phyloP scores from a whole-genome alignment of 2,329 filamentous ascomycete species.

The Trichoderma guizhouense region DNA sequence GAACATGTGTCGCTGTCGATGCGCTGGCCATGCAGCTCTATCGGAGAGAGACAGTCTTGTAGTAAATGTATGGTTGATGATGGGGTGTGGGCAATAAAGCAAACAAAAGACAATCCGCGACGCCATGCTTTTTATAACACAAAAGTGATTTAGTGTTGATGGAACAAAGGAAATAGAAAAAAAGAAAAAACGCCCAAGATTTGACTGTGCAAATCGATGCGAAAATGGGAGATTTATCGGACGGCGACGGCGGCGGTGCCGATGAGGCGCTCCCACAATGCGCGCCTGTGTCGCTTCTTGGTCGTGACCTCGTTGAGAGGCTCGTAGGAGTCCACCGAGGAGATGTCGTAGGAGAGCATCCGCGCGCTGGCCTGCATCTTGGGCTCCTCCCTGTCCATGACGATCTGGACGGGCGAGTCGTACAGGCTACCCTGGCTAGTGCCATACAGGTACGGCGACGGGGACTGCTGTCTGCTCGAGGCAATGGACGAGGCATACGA shows the following conservation, averaged over 20 bases:
- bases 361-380: constrained; percentile 33
- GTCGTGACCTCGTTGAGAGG: constrained; percentile 45
- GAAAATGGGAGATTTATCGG: constrained; percentile 28
- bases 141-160: background rate
- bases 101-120: constrained; percentile 2
- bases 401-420: constrained; percentile 48
- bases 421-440: constrained; percentile 42
- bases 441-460: constrained; percentile 43
- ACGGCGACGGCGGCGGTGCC: constrained; percentile 40
- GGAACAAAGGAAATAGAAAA: background rate
- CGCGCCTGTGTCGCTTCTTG: constrained; percentile 50
- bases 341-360: constrained; percentile 55
- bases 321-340: constrained; percentile 46
- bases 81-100: background rate
- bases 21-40: constrained; percentile 16
- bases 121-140: constrained; percentile 16
- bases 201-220: background rate
- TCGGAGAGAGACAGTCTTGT: background rate
- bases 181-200: background rate
- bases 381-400: constrained; percentile 39
- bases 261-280: constrained; percentile 54
- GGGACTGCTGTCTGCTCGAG: constrained; percentile 46
- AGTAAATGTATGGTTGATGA: background rate
- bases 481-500: constrained; percentile 49
- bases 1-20: constrained; percentile 7